Evolutionary conservation across 306 rosid genomes (phyloP).

Genomic region (Carpinus fangiana): DNA sequence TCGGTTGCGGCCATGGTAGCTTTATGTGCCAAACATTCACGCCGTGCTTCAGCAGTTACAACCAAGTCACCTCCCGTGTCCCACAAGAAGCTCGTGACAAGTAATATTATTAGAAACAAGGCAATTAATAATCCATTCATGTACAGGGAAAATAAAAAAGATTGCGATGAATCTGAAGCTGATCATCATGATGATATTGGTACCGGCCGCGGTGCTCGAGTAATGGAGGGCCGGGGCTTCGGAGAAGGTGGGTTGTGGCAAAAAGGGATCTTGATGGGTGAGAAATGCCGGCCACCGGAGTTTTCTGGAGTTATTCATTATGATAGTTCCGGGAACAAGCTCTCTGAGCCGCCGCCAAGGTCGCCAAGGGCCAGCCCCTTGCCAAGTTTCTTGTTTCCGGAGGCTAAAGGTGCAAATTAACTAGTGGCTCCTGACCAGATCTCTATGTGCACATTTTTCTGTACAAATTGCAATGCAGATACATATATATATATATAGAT

Average conservation of each 20-base stretch:
- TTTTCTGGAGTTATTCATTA: slow-evolving; percentile 49
- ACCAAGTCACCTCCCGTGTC: slow-evolving; percentile 9
- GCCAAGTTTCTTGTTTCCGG: neutral
- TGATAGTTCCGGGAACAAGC: slow-evolving; percentile 38
- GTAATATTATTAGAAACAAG: slow-evolving; percentile 9
- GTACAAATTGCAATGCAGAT: neutral
- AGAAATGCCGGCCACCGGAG: slow-evolving; percentile 40
- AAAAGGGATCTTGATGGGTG: slow-evolving; percentile 49
- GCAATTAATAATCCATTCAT: slow-evolving; percentile 7
- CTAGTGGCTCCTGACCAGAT: neutral
- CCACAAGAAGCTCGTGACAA: slow-evolving; percentile 22
- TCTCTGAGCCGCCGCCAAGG: slow-evolving; percentile 37
- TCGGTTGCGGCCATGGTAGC: slow-evolving; percentile 27
- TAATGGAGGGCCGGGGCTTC: neutral
- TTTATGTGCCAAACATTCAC: slow-evolving; percentile 21
- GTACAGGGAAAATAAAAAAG: neutral
- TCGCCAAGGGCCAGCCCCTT: slow-evolving; percentile 35
- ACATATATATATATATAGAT: too few species aligned
- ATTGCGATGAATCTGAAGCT: neutral
- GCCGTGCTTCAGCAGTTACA: neutral
- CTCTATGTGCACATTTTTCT: neutral
- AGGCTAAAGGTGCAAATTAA: neutral
- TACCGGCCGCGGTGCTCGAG: neutral
- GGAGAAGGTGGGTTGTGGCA: slow-evolving; percentile 48
- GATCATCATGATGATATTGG: neutral